These are phyloP conservation scores for Botrytis fragariae DNA, from an alignment of 2,329 filamentous ascomycete genomes.

Conservation along the genomic window DNA sequence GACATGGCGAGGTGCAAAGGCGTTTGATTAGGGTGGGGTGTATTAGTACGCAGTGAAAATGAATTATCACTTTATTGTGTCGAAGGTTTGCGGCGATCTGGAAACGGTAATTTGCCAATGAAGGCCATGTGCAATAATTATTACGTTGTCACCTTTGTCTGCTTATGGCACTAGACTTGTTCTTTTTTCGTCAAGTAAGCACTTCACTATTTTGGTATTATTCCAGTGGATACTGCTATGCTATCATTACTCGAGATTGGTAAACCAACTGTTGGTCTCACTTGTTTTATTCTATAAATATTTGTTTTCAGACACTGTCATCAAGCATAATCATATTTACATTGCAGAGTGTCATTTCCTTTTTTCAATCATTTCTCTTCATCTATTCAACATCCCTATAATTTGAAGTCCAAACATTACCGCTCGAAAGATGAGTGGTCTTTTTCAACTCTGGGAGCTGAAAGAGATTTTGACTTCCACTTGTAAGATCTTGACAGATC, in stretches of 20 bases:
- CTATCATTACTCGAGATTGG: neutral
- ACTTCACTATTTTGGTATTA: neutral
- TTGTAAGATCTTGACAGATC: slow-evolving; percentile 3
- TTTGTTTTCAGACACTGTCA: neutral
- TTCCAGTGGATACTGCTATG: neutral
- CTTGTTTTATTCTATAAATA: neutral
- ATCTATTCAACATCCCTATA: neutral
- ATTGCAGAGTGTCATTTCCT: neutral
- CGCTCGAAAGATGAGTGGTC: neutral
- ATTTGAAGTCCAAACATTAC: neutral
- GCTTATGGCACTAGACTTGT: neutral
- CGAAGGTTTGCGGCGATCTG: neutral
- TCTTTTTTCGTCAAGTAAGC: neutral
- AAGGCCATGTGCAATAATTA: neutral
- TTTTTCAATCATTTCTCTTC: neutral
- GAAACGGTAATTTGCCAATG: neutral
- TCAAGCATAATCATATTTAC: neutral
- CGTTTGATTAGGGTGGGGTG: neutral
- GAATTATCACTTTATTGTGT: neutral
- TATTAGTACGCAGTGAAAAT: slow-evolving; percentile 3
- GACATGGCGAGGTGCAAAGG: neutral
- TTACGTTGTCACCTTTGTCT: neutral
- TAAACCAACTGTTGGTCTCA: neutral
- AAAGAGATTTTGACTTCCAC: neutral
- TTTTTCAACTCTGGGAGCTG: neutral